phyloP scores from a whole-genome alignment of 2,329 filamentous ascomycete genomes.

The Aspergillus costaricaensis region DNA sequence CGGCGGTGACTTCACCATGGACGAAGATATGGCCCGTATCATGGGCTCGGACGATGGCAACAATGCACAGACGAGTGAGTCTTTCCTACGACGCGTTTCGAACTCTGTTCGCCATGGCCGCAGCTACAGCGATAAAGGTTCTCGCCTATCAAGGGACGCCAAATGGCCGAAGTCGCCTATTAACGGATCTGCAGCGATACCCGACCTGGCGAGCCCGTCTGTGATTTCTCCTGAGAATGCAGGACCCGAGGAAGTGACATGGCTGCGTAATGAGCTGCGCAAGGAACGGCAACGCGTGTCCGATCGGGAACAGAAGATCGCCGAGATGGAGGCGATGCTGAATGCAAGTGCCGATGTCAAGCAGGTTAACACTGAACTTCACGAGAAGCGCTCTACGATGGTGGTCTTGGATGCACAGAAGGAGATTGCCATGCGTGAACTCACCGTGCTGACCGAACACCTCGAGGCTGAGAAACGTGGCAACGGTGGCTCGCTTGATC shows the following conservation, averaged over 20 bases:
- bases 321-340: slow-evolving; percentile 68
- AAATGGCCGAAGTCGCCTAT: slow-evolving; percentile 72
- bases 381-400: slow-evolving; percentile 94
- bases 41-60: slow-evolving; percentile 69
- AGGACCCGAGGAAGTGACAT: slow-evolving; percentile 60
- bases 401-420: slow-evolving; percentile 91
- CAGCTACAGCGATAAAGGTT: slow-evolving; percentile 73
- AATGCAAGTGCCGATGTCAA: slow-evolving; percentile 65
- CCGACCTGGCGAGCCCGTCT: slow-evolving; percentile 72
- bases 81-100: slow-evolving; percentile 83
- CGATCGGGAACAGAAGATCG: slow-evolving; percentile 82
- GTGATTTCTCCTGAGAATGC: slow-evolving; percentile 57
- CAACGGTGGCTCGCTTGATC: slow-evolving; percentile 74
- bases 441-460: slow-evolving; percentile 86
- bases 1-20: slow-evolving; percentile 87
- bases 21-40: slow-evolving; percentile 92
- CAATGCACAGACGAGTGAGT: slow-evolving; percentile 60
- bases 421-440: slow-evolving; percentile 90
- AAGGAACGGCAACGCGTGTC: slow-evolving; percentile 82
- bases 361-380: slow-evolving; percentile 80
- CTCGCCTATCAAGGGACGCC: slow-evolving; percentile 59
- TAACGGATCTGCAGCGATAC: slow-evolving; percentile 48
- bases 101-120: slow-evolving; percentile 92
- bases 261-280: slow-evolving; percentile 71
- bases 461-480: slow-evolving; percentile 84